Percentiles rank a stretch among this genome's conserved stretches.
Evolutionary conservation across 73 alveolate genomes (phyloP).

Genomic region (Diophrys appendiculata): DNA sequence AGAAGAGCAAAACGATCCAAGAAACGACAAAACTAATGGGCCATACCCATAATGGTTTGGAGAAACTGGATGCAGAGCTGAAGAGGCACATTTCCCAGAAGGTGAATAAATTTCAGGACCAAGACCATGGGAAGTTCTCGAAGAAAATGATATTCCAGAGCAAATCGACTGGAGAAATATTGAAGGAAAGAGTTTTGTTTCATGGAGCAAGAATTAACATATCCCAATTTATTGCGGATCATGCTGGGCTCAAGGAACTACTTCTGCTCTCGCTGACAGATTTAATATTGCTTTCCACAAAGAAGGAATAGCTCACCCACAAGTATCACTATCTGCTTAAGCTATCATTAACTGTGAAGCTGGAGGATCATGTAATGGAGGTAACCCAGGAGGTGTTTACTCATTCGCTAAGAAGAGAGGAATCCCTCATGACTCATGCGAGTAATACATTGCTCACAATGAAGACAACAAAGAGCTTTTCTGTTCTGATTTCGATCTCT

Average conservation of each 20-base stretch:
- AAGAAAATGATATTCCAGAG: slow-evolving; percentile 60
- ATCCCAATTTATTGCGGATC: slow-evolving; percentile 80
- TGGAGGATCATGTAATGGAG: slow-evolving; percentile 88
- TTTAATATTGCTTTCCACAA: slow-evolving; percentile 64
- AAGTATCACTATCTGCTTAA: slow-evolving; percentile 69
- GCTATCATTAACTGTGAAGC: slow-evolving; percentile 77
- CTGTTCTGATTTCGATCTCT: slow-evolving; percentile 53
- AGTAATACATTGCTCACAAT: slow-evolving; percentile 64
- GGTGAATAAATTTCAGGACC: slow-evolving; percentile 32
- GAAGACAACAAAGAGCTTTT: slow-evolving; percentile 39
- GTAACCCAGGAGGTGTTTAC: slow-evolving; percentile 75
- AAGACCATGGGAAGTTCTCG: slow-evolving; percentile 37
- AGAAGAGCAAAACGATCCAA: slow-evolving; percentile 48
- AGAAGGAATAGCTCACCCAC: slow-evolving; percentile 43
- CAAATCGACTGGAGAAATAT: slow-evolving; percentile 77
- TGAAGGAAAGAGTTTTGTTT: slow-evolving; percentile 68
- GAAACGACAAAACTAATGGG: slow-evolving; percentile 32
- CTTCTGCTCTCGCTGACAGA: slow-evolving; percentile 89
- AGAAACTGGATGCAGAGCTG: slow-evolving; percentile 27
- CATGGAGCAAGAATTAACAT: slow-evolving; percentile 83
- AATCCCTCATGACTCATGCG: slow-evolving; percentile 78
- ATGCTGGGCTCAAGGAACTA: slow-evolving; percentile 90
- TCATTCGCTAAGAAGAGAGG: slow-evolving; percentile 64
- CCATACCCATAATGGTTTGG: slow-evolving; percentile 27
- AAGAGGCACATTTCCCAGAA: slow-evolving; percentile 28